Percentiles rank a stretch among this genome's conserved stretches.
phyloP scores from a whole-genome alignment of 1,284 basidiomycete species.

The Melampsora abietis-canadensis region DNA sequence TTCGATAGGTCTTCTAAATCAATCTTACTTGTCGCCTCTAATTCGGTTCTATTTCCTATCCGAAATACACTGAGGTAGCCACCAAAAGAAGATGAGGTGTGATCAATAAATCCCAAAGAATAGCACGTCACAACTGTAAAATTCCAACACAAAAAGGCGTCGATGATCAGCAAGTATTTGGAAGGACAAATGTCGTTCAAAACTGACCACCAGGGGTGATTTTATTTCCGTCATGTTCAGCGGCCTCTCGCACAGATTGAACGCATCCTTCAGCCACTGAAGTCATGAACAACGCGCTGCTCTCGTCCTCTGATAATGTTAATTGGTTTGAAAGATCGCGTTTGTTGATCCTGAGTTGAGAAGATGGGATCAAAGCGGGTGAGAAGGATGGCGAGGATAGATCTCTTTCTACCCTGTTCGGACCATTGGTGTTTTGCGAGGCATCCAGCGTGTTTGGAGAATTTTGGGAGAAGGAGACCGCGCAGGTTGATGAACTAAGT shows the following conservation, averaged over 20 bases:
- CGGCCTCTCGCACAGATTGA: conserved; percentile 4
- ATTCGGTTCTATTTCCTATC: conserved; percentile 12
- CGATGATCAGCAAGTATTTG: not conserved
- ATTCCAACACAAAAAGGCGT: not conserved
- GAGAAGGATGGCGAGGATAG: not conserved
- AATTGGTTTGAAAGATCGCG: conserved; percentile 8
- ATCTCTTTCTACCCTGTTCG: not conserved
- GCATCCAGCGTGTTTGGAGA: not conserved
- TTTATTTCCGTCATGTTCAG: not conserved
- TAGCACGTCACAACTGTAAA: conserved; percentile 7
- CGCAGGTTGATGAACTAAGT: not conserved
- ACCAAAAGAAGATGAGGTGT: not conserved
- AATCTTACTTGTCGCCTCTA: not conserved
- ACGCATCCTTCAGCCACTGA: conserved; percentile 23
- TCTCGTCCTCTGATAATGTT: not conserved
- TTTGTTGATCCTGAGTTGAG: not conserved
- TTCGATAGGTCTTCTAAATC: conserved; percentile 5
- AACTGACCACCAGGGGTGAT: not conserved
- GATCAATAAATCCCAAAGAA: conserved; percentile 20
- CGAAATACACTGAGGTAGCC: conserved; percentile 21
- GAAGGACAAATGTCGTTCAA: not conserved
- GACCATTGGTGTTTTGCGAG: not conserved
- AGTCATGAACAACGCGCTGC: conserved; percentile 26
- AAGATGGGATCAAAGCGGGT: not conserved
- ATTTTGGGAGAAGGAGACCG: not conserved